Base-by-base conservation (phyloP, 257 asterid genomes). In the Galeopsis tetrahit region DNA sequence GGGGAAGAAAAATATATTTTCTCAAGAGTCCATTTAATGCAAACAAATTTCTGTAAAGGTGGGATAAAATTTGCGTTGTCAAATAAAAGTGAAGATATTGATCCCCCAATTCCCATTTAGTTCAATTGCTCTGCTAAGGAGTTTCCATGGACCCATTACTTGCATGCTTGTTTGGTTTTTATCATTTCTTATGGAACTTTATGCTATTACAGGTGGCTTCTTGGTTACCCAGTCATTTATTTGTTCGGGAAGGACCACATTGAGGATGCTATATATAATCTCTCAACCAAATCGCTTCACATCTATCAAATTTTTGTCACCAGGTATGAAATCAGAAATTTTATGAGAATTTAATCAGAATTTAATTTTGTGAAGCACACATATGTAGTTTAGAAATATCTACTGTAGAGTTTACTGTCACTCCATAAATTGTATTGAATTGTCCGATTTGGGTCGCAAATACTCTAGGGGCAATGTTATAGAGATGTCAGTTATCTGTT, bases 161-260 rank as follows among this genome's bases (percentile, higher is more conserved):
- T 32, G 32, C 17, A 10, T 34, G 57, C 36, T 33, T 71, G 49
- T 43, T 59, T 59, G 61, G 48, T 57, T 42, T 10, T 43, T 10
- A 2, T 55, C 10, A 49, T 15, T 7, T 70, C 31, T 75, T 58
- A 60, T 43, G 63, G 64, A 60, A 48, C 53, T n/a, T 14, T 7
- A 60, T 72, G 44, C 60, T 55, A 10, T 40, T 65, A 55, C 87
- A 89, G 96, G 75, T 91, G 97, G 97, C 84, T 91, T 75, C 96
- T 91, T 78, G 95, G 96, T 52, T 91, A 91, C 83, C 97, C 97
- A 1, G 91, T 89, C 46, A 82, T 91, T 28, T 91, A 91, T 77
- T 78, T 87, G 48, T 85, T 91, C 71, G 80, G 89, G 40, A 78
- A 80, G 83, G 85, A 86, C 43, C 84, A 82, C 39, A 86, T 91